Percentiles rank a stretch among this genome's conserved stretches.
phyloP scores from a whole-genome alignment of 23 red algal species.

The Gracilaria gracilis region DNA sequence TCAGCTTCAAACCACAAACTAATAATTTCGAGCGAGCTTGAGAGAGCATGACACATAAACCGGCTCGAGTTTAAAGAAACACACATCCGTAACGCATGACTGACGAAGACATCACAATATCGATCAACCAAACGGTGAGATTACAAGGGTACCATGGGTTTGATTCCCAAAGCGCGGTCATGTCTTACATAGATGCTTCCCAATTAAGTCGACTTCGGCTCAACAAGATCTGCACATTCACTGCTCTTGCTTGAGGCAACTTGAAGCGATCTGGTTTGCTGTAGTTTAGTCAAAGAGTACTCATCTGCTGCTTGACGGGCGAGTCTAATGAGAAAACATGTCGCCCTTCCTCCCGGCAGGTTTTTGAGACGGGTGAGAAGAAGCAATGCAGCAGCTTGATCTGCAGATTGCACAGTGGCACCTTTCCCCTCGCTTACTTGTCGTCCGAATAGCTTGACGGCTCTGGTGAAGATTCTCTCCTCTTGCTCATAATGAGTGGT shows the following conservation, averaged over 20 bases:
- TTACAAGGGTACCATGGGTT: too few species aligned
- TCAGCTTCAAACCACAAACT: not conserved
- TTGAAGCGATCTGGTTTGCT: constrained; percentile 3
- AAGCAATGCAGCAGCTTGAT: constrained; percentile 49
- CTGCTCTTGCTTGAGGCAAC: not conserved
- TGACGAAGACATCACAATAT: too few species aligned
- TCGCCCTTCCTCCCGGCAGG: not conserved
- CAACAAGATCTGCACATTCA: not conserved
- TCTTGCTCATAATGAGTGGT: not conserved
- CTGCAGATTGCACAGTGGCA: constrained; percentile 21
- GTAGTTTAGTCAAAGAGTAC: constrained; percentile 29
- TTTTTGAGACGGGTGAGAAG: constrained; percentile 28
- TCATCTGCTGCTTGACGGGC: constrained; percentile 44
- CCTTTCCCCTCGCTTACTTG: constrained; percentile 23
- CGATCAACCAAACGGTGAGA: too few species aligned
- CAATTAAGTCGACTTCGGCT: not conserved
- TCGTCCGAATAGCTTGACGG: constrained; percentile 51
- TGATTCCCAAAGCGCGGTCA: too few species aligned
- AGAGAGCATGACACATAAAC: not conserved
- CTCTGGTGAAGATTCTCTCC: constrained; percentile 22
- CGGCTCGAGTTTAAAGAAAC: too few species aligned
- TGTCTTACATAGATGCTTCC: too few species aligned
- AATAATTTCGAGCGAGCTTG: not conserved
- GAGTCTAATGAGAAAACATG: constrained; percentile 51
- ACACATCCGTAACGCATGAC: too few species aligned